These are phyloP conservation scores for Curvularia lunata DNA, from an alignment of 2,329 filamentous ascomycete genomes.

Conservation along the genomic window DNA sequence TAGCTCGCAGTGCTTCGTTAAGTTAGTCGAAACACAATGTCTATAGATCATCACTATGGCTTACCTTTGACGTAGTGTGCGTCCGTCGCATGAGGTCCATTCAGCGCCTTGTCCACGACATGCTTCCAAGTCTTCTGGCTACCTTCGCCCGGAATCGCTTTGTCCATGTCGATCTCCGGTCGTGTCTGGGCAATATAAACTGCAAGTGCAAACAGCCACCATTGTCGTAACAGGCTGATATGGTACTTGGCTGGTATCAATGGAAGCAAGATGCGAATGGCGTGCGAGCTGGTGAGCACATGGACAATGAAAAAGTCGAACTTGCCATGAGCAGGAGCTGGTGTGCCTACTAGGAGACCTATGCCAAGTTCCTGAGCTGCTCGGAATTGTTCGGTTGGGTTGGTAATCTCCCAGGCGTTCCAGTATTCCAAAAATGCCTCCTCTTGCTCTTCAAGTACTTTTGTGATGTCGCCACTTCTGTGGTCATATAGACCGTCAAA, in stretches of 20 bases:
- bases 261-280: constrained; percentile 83
- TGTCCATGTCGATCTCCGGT: constrained; percentile 72
- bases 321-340: constrained; percentile 49
- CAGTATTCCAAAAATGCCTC: constrained; percentile 81
- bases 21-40: constrained; percentile 14
- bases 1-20: constrained; percentile 68
- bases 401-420: constrained; percentile 77
- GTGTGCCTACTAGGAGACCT: constrained; percentile 64
- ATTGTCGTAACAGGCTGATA: constrained; percentile 76
- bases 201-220: constrained; percentile 84
- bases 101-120: constrained; percentile 73
- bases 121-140: constrained; percentile 77
- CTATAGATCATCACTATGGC: background rate
- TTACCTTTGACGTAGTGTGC: constrained; percentile 84
- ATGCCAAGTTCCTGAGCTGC: constrained; percentile 67
- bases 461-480: constrained; percentile 68
- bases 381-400: constrained; percentile 76
- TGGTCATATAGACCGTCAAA: constrained; percentile 71
- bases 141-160: constrained; percentile 63
- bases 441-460: constrained; percentile 73
- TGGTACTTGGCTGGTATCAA: constrained; percentile 76
- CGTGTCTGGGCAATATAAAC: constrained; percentile 79
- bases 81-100: constrained; percentile 71
- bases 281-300: constrained; percentile 79
- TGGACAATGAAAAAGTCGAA: constrained; percentile 88